Evolutionary conservation across 495 filamentous ascomycete genomes (phyloP).

Genomic region (Aspergillus ellipticus): DNA sequence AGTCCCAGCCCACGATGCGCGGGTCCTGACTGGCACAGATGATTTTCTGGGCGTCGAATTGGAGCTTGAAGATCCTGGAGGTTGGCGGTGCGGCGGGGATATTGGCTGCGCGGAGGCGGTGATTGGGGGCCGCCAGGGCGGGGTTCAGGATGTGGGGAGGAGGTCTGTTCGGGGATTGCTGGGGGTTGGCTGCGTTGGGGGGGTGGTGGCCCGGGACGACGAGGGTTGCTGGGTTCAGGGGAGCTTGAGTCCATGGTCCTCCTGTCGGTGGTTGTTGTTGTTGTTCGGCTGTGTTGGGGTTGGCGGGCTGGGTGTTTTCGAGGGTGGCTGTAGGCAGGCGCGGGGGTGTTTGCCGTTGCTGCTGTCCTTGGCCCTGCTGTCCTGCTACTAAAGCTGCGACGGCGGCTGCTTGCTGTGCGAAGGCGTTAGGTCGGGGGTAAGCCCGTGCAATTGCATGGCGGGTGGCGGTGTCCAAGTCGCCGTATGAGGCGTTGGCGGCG

Average conservation of each 20-base stretch:
- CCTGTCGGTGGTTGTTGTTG: too few species aligned
- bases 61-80: slow-evolving; percentile 90
- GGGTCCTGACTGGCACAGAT: slow-evolving; percentile 90
- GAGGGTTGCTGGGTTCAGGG: background rate
- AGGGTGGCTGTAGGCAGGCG: background rate
- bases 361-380: background rate
- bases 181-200: slow-evolving; percentile 2
- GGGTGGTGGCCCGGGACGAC: background rate
- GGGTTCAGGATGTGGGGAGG: slow-evolving; percentile 14
- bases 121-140: slow-evolving; percentile 11
- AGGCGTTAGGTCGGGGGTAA: slow-evolving; percentile 23
- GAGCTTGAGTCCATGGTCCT: background rate
- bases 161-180: slow-evolving; percentile 7
- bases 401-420: slow-evolving; percentile 17
- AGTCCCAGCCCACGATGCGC: slow-evolving; percentile 96
- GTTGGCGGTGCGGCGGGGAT: slow-evolving; percentile 23
- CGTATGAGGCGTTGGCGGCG: slow-evolving; percentile 38
- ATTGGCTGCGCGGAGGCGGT: slow-evolving; percentile 6
- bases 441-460: slow-evolving; percentile 16
- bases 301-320: background rate
- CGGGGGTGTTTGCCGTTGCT: slow-evolving; percentile 2
- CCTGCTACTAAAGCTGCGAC: background rate
- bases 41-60: slow-evolving; percentile 92
- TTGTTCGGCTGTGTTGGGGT: background rate
- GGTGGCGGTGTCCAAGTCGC: slow-evolving; percentile 18